Evolutionary conservation across 179 eudicot genomes (phyloP), one percentile per base, ranked within the genome.

Genomic region (Silene vulgaris): DNA sequence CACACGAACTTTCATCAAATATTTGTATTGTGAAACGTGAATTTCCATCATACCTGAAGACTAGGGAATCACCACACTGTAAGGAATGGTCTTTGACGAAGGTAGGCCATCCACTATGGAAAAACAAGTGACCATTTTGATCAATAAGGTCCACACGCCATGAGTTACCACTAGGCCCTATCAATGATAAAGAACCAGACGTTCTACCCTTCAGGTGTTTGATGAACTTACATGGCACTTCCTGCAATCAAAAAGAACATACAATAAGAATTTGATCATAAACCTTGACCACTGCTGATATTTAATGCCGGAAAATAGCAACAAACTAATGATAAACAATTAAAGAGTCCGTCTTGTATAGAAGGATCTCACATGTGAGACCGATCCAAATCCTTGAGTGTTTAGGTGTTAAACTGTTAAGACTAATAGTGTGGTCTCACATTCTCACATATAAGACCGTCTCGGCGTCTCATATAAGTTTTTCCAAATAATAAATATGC

Each of bases 1-100:
- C 98, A 77, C 98, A 94, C 57, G 96, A 84, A 81, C 86, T 88
- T 72, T 83, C 76, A 80, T 94, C 98, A 74, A 91, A 92, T 65
- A 94, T 80, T 79, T 86, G 96, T 75, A 94, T 89, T 0, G 88
- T 82, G 75, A 94, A 94, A 40, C 77, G 76, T 83, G 84, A 83
- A 80, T 89, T 76, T 50, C 98, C 92, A 73, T 90, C 94, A 57
- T 94, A 92, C 80, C 91, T 81, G 80, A 92, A 88, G 64, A 92
- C 89, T 62, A 94, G 75, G 66, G 91, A 78, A 78, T 94, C 97
- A 40, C 97, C 96, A 23, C 72, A 84, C 74, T 87, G 88, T 74
- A 92, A 43, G 48, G 77, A 85, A 82, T 94, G 90, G 83, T 94
- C 96, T 72, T 70, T 80, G 74, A 89, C 94, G 82, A 94, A 94